Evolutionary conservation across 192 early-diverging fungal species (phyloP).

Genomic region (Neocallimastix lanati): DNA sequence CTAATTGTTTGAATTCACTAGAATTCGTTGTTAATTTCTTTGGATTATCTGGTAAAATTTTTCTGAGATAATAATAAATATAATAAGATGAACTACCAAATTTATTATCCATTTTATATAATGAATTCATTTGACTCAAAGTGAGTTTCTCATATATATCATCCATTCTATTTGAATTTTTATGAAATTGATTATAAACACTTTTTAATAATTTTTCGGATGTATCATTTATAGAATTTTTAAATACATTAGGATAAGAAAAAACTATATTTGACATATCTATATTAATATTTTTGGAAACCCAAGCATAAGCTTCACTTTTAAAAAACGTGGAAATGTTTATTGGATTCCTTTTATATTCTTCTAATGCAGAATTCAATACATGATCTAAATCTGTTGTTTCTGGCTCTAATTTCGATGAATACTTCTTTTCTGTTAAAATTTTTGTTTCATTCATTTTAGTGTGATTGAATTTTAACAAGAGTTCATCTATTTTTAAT

Average conservation of each 20-base stretch:
- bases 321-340: neutral
- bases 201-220: neutral
- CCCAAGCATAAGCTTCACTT: neutral
- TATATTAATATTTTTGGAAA: neutral
- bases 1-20: neutral
- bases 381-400: no score
- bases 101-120: neutral
- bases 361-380: no score
- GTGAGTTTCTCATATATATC: neutral
- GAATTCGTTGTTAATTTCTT: neutral
- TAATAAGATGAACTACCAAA: neutral
- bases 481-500: no score
- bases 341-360: no score
- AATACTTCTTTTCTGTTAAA: no score
- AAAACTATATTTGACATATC: neutral
- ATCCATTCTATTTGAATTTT: neutral
- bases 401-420: no score
- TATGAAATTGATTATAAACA: neutral
- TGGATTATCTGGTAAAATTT: neutral
- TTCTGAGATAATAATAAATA: neutral
- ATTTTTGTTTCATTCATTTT: no score
- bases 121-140: neutral
- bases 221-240: neutral
- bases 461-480: no score
- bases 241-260: neutral